Evolutionary conservation across 2,329 filamentous ascomycete genomes (phyloP), one percentile per base, ranked within the genome.

Genomic region (Coniella lustricola): DNA sequence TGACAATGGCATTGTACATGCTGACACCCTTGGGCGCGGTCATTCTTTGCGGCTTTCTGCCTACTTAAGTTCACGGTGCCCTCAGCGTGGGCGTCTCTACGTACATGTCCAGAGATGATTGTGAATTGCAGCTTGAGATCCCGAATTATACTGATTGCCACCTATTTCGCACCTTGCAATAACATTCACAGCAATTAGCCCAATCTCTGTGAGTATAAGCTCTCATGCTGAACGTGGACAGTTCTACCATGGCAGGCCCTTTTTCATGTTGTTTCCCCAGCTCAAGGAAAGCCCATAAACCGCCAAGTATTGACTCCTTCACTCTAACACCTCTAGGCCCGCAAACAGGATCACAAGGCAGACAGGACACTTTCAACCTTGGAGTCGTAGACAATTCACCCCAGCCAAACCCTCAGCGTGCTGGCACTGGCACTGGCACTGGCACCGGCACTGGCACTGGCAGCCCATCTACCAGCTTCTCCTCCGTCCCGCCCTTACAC

Each of bases 401-500:
- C 32, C 20, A 17, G n/a, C 33, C 7, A 13, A 16, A 12, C 8
- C 21, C 25, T 29, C n/a, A 18, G n/a, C 33, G 22, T 36, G 36
- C 16, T n/a, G 29, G 40, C 18, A n/a, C 13, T 33, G 16, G 39
- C 44, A 21, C 29, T 9, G 16, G 29, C 50, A 7, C 22, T 40
- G 3, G 20, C 43, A 46, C 34, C 10, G 16, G 8, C 34, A 18
- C 29, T 45, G 21, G 9, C 42, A 40, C 4, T 46, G 44, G 3
- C 32, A 33, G 14, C 21, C 44, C 40, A 43, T 35, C 10, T 38
- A 16, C 7, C 45, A 43, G n/a, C 38, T 35, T 21, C 3, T 8
- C 18, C 21, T 25, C 39, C 33, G 16, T 35, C 44, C 12, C 25
- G 33, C 17, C 52, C 2, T 40, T 32, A n/a, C 65, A 29, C 25